Evolutionary conservation across 768 basidiomycete species (phyloP).

Genomic region (Mycena olivaceomarginata): DNA sequence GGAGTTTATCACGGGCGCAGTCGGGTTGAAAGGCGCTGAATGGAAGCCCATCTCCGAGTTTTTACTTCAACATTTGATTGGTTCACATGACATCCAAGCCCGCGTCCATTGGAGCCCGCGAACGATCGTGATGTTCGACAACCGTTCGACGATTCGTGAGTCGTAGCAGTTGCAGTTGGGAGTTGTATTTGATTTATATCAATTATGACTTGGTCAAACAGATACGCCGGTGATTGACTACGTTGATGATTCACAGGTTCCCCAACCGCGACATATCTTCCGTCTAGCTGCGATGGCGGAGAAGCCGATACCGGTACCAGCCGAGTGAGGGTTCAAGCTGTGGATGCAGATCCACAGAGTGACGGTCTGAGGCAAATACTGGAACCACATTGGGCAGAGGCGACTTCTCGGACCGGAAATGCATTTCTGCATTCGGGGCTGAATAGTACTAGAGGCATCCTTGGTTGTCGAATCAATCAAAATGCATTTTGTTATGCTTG

Average conservation of each 20-base stretch:
- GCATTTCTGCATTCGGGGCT: not conserved
- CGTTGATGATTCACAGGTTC: slow-evolving; percentile 32
- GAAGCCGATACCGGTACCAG: not conserved
- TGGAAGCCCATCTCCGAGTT: slow-evolving; percentile 9
- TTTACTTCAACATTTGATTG: not conserved
- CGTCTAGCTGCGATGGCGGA: not conserved
- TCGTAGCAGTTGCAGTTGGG: slow-evolving; percentile 1
- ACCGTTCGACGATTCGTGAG: slow-evolving; percentile 33
- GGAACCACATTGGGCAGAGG: not conserved
- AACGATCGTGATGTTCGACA: slow-evolving; percentile 42
- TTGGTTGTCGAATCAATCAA: no score
- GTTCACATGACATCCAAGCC: not conserved
- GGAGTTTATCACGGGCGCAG: slow-evolving; percentile 49
- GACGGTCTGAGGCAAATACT: not conserved
- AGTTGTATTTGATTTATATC: not conserved
- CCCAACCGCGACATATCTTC: not conserved
- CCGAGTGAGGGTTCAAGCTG: not conserved
- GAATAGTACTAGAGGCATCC: no score
- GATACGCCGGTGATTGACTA: slow-evolving; percentile 44
- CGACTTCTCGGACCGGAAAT: not conserved
- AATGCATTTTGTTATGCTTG: no score
- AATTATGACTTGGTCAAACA: slow-evolving; percentile 8
- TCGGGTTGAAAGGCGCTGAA: slow-evolving; percentile 51
- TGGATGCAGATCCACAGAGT: not conserved
- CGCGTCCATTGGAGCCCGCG: not conserved